Percentiles rank a stretch among this genome's conserved stretches.
These are phyloP conservation scores for Cytospora chrysosperma DNA, from an alignment of 2,329 filamentous ascomycete species.

Conservation along the genomic window DNA sequence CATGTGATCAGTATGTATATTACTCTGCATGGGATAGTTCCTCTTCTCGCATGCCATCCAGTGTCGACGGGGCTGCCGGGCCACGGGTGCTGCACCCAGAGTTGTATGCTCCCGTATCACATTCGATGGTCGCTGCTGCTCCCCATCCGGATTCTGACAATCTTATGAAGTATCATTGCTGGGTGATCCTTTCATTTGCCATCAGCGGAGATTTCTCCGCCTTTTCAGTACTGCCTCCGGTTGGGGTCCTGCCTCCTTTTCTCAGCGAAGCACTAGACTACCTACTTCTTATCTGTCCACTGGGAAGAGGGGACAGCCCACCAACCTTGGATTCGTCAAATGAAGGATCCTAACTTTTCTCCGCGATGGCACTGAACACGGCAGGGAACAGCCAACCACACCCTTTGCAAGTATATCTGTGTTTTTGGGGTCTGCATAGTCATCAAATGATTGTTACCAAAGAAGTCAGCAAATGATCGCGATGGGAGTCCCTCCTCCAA, in stretches of 20 bases:
- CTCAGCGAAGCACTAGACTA: background rate
- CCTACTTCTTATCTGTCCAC: background rate
- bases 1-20: constrained; percentile 9
- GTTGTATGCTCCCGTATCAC: background rate
- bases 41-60: background rate
- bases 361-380: background rate
- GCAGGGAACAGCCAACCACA: background rate
- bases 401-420: background rate
- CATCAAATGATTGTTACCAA: too few species aligned
- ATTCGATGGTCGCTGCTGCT: background rate
- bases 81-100: background rate
- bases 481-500: background rate
- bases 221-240: background rate
- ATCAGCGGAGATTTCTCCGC: background rate
- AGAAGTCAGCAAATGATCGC: background rate
- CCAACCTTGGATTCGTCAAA: constrained; percentile 3
- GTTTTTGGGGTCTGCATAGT: background rate
- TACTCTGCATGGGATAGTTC: constrained; percentile 5
- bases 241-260: background rate
- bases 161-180: background rate
- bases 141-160: background rate
- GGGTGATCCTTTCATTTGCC: background rate
- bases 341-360: constrained; percentile 1
- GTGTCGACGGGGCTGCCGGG: background rate
- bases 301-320: background rate